Conservation (phyloP, 768 basidiomycete genomes). For the Gymnopilus dilepis region DNA sequence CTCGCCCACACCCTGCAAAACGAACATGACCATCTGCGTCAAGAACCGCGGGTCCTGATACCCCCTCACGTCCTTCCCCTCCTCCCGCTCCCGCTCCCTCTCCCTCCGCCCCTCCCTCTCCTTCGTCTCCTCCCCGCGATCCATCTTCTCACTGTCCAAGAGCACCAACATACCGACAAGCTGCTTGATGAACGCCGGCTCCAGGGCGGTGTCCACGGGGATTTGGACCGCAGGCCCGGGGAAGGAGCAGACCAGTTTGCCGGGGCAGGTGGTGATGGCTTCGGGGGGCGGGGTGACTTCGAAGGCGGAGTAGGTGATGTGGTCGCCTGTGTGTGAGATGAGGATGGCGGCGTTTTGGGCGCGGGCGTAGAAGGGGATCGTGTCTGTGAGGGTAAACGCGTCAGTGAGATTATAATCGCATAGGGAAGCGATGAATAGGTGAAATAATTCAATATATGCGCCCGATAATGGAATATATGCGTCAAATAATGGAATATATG, state of each 20-base stretch:
- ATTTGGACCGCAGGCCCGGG: constrained; percentile 52
- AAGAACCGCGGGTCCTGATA: constrained; percentile 52
- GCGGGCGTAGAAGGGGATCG: constrained; percentile 42
- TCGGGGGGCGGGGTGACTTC: constrained; percentile 44
- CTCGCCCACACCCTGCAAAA: constrained; percentile 45
- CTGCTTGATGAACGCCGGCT: constrained; percentile 37
- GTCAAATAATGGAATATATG: no score
- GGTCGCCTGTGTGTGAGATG: constrained; percentile 32
- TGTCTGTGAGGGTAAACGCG: constrained; percentile 37
- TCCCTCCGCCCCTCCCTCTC: constrained; percentile 27
- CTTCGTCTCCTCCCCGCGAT: constrained; percentile 24
- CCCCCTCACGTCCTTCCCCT: constrained; percentile 42
- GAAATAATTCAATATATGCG: no score
- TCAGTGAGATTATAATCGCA: background rate
- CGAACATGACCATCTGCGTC: constrained; percentile 50
- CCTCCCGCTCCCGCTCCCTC: background rate
- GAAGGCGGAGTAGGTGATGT: constrained; percentile 49
- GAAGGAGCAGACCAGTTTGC: constrained; percentile 51
- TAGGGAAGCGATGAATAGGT: no score
- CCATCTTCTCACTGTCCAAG: constrained; percentile 42
- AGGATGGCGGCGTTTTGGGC: constrained; percentile 56
- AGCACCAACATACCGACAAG: constrained; percentile 44
- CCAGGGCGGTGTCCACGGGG: constrained; percentile 31
- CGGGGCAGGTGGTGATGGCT: constrained; percentile 40
- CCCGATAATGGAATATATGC: no score